phyloP scores from a whole-genome alignment of 768 basidiomycete genomes.

The Agaricus sinodeliciosus region DNA sequence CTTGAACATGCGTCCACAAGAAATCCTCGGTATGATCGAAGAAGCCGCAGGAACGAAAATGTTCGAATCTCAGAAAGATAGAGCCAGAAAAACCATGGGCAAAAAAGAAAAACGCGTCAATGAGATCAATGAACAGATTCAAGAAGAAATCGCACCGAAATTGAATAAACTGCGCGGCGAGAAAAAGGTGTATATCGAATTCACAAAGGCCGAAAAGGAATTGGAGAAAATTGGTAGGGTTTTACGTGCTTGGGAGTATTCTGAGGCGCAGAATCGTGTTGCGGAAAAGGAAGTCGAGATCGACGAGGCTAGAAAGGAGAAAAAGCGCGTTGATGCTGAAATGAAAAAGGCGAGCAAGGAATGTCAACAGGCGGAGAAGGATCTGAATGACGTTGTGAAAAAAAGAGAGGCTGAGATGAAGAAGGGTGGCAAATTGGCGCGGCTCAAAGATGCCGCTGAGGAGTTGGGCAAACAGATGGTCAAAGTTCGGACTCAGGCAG shows the following conservation, averaged over 20 bases:
- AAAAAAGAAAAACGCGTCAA: conserved; percentile 97
- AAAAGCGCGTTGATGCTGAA: conserved; percentile 36
- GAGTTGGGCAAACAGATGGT: conserved; percentile 74
- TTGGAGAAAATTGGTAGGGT: conserved; percentile 80
- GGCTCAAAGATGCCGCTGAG: conserved; percentile 73
- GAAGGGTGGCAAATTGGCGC: conserved; percentile 90
- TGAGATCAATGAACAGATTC: conserved; percentile 73
- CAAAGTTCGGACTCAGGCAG: conserved; percentile 79
- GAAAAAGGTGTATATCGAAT: conserved; percentile 84
- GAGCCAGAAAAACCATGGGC: conserved; percentile 90
- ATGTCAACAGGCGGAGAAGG: conserved; percentile 58
- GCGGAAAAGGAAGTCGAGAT: conserved; percentile 53
- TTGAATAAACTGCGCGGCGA: conserved; percentile 85
- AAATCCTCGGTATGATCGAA: conserved; percentile 97
- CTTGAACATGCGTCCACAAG: conserved; percentile 96
- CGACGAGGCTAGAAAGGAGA: conserved; percentile 40
- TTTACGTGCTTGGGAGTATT: conserved; percentile 88
- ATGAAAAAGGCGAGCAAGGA: conserved; percentile 49
- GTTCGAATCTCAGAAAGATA: conserved; percentile 98
- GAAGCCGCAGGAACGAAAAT: conserved; percentile 98
- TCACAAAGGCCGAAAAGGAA: conserved; percentile 83
- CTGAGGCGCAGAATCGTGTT: conserved; percentile 46
- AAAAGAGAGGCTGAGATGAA: conserved; percentile 81
- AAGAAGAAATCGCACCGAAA: conserved; percentile 92
- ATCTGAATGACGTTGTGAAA: conserved; percentile 57